These are phyloP conservation scores for Pholiota molesta DNA, from an alignment of 768 basidiomycete species.

Conservation along the genomic window DNA sequence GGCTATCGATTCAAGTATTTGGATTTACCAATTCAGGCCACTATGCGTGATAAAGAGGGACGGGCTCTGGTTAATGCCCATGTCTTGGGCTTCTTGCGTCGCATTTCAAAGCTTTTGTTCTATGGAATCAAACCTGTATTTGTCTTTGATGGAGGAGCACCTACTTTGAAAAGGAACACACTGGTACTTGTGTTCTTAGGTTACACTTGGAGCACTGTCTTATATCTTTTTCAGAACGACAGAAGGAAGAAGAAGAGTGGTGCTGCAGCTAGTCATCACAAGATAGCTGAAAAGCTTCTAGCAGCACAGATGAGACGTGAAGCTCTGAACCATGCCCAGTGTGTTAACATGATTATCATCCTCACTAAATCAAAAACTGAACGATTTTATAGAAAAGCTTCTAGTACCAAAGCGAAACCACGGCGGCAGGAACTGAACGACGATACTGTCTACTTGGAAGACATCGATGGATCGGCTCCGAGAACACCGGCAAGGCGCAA, in stretches of 20 bases:
- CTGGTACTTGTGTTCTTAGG: constrained; percentile 51
- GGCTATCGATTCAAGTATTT: constrained; percentile 98
- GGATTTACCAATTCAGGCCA: constrained; percentile 99
- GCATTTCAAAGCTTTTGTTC: constrained; percentile 93
- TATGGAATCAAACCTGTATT: constrained; percentile 99
- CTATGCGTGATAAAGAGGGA: constrained; percentile 98
- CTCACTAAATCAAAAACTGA: background rate
- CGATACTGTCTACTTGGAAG: constrained; percentile 86
- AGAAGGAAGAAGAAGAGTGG: constrained; percentile 91
- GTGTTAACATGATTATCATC: constrained; percentile 21
- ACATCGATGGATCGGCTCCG: constrained; percentile 59
- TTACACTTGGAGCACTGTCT: background rate
- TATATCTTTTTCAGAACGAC: constrained; percentile 58
- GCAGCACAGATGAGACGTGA: constrained; percentile 92
- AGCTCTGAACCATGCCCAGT: constrained; percentile 72
- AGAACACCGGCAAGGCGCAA: constrained; percentile 53
- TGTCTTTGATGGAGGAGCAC: constrained; percentile 98
- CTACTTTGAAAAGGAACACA: constrained; percentile 84
- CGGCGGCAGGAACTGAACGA: constrained; percentile 53
- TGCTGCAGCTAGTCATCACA: constrained; percentile 82
- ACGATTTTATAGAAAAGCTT: background rate
- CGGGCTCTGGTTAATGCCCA: constrained; percentile 90
- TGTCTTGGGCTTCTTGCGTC: constrained; percentile 85
- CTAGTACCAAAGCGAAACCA: constrained; percentile 16
- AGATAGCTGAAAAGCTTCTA: constrained; percentile 88